These are phyloP conservation scores for Nidularia sp. DNA, from an alignment of 768 basidiomycete genomes.

Conservation along the genomic window DNA sequence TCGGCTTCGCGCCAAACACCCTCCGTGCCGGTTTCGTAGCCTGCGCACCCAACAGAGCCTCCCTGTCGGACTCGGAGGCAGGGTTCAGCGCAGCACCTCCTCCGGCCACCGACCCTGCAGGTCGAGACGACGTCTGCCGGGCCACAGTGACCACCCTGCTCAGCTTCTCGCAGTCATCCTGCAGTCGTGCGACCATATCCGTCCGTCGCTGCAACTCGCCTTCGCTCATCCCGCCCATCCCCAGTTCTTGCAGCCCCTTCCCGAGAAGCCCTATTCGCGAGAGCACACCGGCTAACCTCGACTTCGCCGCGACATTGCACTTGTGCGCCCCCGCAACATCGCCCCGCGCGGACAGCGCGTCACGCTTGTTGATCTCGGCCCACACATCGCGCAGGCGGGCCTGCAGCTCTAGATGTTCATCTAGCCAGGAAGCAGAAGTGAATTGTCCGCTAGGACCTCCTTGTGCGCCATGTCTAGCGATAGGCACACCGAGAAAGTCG, in stretches of 20 bases:
- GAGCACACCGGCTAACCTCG: conserved; percentile 75
- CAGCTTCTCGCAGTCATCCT: conserved; percentile 89
- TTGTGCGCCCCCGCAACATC: conserved; percentile 75
- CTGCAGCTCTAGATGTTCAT: conserved; percentile 81
- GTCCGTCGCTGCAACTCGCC: conserved; percentile 90
- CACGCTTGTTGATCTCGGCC: conserved; percentile 83
- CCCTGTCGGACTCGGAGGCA: conserved; percentile 56
- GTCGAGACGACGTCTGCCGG: conserved; percentile 43
- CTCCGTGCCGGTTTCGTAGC: conserved; percentile 53
- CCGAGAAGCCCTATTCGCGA: conserved; percentile 70
- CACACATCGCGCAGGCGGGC: conserved; percentile 75
- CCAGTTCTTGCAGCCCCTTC: conserved; percentile 62
- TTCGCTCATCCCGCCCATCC: conserved; percentile 70
- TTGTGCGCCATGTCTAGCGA: conserved; percentile 45
- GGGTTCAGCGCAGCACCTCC: conserved; percentile 24
- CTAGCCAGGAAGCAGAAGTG: conserved; percentile 81
- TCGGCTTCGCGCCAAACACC: conserved; percentile 74
- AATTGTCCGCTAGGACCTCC: conserved; percentile 43
- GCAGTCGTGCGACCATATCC: conserved; percentile 84
- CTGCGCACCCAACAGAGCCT: conserved; percentile 53
- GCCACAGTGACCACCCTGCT: conserved; percentile 81
- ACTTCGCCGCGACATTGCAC: conserved; percentile 81
- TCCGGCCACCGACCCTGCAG: conserved; percentile 20
- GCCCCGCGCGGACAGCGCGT: conserved; percentile 72
- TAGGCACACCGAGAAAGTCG: conserved; percentile 84